Conservation (phyloP, 2,329 filamentous ascomycete genomes). For the Bertia moriformis region DNA sequence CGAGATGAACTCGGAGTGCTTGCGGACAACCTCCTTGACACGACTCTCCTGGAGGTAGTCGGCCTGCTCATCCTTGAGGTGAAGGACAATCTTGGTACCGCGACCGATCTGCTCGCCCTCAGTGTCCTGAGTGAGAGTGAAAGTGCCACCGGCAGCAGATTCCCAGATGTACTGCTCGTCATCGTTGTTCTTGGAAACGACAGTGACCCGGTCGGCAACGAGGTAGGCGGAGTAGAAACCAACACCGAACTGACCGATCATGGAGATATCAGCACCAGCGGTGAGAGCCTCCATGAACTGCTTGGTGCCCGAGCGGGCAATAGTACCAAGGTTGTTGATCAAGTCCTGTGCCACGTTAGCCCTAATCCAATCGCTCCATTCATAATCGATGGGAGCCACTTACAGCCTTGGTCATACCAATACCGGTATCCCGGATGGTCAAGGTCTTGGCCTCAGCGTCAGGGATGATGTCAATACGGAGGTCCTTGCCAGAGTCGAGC, state of each 20-base stretch:
- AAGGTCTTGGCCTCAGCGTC: slow-evolving; percentile 95
- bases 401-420: slow-evolving; percentile 99
- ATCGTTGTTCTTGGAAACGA: slow-evolving; percentile 98
- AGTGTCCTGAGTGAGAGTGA: slow-evolving; percentile 80
- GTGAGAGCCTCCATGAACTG: slow-evolving; percentile 99
- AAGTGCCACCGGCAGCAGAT: slow-evolving; percentile 91
- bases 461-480: slow-evolving; percentile 97
- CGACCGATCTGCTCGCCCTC: slow-evolving; percentile 83
- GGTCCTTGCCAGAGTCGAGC: slow-evolving; percentile 93
- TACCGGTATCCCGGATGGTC: slow-evolving; percentile 94
- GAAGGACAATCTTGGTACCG: slow-evolving; percentile 93
- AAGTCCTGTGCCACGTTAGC: slow-evolving; percentile 53
- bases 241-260: slow-evolving; percentile 99
- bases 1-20: slow-evolving; percentile 99
- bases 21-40: slow-evolving; percentile 99
- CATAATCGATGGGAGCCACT: slow-evolving; percentile 24
- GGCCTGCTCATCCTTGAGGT: slow-evolving; percentile 97
- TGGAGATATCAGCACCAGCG: slow-evolving; percentile 96
- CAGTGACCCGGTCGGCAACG: slow-evolving; percentile 87
- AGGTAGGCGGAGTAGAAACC: slow-evolving; percentile 99
- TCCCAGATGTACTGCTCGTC: slow-evolving; percentile 99
- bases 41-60: slow-evolving; percentile 98
- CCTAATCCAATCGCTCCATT: slow-evolving; percentile 12
- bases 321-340: slow-evolving; percentile 99
- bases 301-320: slow-evolving; percentile 97